A percentile compares a stretch with the other conserved stretches of the same genome.
phyloP scores from a whole-genome alignment of 176 grass and related monocot genomes.

The Musa beccarii region DNA sequence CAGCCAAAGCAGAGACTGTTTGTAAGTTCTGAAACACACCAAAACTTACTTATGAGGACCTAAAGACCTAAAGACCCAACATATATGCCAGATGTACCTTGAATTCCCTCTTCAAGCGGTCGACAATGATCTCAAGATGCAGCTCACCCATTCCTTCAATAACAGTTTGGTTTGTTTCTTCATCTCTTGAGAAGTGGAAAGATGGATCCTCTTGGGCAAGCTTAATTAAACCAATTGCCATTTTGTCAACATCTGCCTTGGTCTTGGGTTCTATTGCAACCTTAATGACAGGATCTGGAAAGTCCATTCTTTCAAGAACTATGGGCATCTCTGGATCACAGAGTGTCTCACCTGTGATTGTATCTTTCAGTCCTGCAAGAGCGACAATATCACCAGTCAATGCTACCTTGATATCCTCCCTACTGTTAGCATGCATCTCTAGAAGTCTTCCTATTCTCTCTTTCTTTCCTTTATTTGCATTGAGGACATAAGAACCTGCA shows the following conservation, averaged over 20 bases:
- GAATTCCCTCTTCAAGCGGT: slow-evolving; percentile 88
- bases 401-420: slow-evolving; percentile 72
- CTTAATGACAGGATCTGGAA: slow-evolving; percentile 98
- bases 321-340: slow-evolving; percentile 65
- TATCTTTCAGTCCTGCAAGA: slow-evolving; percentile 91
- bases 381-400: slow-evolving; percentile 92
- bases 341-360: slow-evolving; percentile 92
- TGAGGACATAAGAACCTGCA: slow-evolving; percentile 85
- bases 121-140: slow-evolving; percentile 95
- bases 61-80: not conserved
- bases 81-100: slow-evolving; percentile 44
- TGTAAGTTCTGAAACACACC: not conserved
- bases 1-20: no score
- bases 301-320: slow-evolving; percentile 97
- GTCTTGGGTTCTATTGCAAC: slow-evolving; percentile 98
- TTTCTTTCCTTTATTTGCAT: slow-evolving; percentile 95
- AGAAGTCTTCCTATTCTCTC: slow-evolving; percentile 92
- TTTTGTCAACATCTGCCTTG: slow-evolving; percentile 97
- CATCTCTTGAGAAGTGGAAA: slow-evolving; percentile 97
- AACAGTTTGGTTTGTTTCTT: slow-evolving; percentile 98
- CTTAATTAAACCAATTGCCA: slow-evolving; percentile 80
- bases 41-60: slow-evolving; percentile 2
- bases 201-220: slow-evolving; percentile 95
- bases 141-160: slow-evolving; percentile 99
- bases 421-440: slow-evolving; percentile 99